A percentile compares a stretch with the other conserved stretches of the same genome.
These are phyloP conservation scores for Pythium oligandrum DNA, from an alignment of 352 stramenopile species.

Conservation along the genomic window DNA sequence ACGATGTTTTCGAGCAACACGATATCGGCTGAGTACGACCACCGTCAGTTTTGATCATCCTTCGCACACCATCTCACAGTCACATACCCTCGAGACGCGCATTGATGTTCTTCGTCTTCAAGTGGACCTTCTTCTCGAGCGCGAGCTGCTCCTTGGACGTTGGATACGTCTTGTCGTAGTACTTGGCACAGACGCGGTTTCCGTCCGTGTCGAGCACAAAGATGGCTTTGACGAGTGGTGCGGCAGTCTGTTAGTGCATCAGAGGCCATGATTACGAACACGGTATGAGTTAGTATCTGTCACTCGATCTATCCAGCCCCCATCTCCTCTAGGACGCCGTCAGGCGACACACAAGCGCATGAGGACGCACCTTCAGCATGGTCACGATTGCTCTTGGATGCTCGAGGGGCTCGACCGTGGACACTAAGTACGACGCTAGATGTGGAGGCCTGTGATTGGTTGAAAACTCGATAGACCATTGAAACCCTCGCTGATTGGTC, in stretches of 20 bases:
- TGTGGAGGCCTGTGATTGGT: conserved; percentile 53
- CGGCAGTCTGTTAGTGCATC: conserved; percentile 30
- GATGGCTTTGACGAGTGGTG: conserved; percentile 84
- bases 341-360: conserved; percentile 4
- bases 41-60: conserved; percentile 3
- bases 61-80: not conserved
- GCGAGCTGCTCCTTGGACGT: conserved; percentile 81
- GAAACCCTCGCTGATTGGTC: too few relatives aligned
- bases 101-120: conserved; percentile 89
- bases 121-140: conserved; percentile 88
- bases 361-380: conserved; percentile 47
- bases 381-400: conserved; percentile 19
- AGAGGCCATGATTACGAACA: conserved; percentile 4
- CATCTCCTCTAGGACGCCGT: not conserved
- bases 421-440: conserved; percentile 19
- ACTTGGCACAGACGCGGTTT: conserved; percentile 89
- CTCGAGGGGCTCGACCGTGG: conserved; percentile 1
- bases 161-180: conserved; percentile 89
- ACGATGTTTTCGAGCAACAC: conserved; percentile 89
- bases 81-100: conserved; percentile 72
- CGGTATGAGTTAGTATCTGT: too few relatives aligned
- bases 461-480: conserved; percentile 18
- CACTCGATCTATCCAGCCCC: too few relatives aligned
- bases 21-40: conserved; percentile 57
- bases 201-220: conserved; percentile 87